These are phyloP conservation scores for Eimeria falciformis DNA, from an alignment of 169 alveolate species.

Conservation along the genomic window DNA sequence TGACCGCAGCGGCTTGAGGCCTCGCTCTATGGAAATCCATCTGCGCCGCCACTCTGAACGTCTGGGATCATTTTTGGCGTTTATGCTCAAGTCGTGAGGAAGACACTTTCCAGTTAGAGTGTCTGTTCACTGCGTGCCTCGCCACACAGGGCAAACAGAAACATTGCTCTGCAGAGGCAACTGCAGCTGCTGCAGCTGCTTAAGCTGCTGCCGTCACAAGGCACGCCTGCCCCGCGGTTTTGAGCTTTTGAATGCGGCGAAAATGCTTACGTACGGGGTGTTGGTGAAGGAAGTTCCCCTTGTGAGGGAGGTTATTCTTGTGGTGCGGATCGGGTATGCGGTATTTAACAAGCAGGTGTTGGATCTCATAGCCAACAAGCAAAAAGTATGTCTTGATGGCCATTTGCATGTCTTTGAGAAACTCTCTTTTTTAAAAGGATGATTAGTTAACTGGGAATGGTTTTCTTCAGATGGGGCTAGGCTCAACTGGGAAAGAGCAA, in stretches of 20 bases:
- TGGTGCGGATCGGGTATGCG: slow-evolving; percentile 57
- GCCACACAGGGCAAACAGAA: too few species aligned
- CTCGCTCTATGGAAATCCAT: too few species aligned
- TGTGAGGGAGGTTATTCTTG: slow-evolving; percentile 54
- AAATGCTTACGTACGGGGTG: slow-evolving; percentile 59
- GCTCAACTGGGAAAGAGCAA: neutral
- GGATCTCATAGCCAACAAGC: slow-evolving; percentile 42
- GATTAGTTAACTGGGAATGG: neutral
- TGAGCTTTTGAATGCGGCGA: neutral
- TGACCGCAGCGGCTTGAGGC: too few species aligned
- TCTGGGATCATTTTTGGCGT: too few species aligned
- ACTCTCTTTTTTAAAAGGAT: too few species aligned
- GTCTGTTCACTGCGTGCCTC: too few species aligned
- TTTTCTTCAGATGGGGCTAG: neutral
- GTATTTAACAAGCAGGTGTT: slow-evolving; percentile 31
- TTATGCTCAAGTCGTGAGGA: too few species aligned
- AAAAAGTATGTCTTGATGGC: neutral
- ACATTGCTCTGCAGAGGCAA: slow-evolving; percentile 27
- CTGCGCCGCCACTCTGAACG: too few species aligned
- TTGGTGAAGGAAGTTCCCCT: slow-evolving; percentile 52
- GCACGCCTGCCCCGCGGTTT: neutral
- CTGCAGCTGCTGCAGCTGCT: neutral
- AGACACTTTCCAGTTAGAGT: too few species aligned
- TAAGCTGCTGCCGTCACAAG: neutral
- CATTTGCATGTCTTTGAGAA: neutral